phyloP scores from a whole-genome alignment of 495 filamentous ascomycete genomes.

The Physcia stellaris region DNA sequence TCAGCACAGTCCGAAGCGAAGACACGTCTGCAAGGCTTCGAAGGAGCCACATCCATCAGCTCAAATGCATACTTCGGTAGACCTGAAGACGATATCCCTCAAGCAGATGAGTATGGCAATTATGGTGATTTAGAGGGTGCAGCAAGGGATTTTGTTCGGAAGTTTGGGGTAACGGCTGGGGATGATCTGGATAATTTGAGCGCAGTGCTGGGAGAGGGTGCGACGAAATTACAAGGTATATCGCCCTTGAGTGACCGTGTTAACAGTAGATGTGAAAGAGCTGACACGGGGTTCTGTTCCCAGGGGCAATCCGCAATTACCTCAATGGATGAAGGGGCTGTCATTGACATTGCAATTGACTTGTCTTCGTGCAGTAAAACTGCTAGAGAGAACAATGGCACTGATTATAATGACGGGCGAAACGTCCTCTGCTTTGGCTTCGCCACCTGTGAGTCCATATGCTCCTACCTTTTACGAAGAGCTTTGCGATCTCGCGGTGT shows the following conservation, averaged over 20 bases:
- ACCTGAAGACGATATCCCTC: conserved; percentile 51
- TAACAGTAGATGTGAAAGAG: not conserved
- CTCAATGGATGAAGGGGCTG: too few species aligned
- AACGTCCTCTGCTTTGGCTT: too few species aligned
- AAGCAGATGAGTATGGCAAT: conserved; percentile 41
- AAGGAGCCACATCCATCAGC: conserved; percentile 82
- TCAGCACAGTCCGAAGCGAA: conserved; percentile 73
- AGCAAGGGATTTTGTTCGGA: conserved; percentile 85
- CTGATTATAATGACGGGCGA: too few species aligned
- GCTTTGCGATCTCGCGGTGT: too few species aligned
- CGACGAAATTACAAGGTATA: conserved; percentile 62
- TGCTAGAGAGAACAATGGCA: too few species aligned
- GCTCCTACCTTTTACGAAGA: too few species aligned
- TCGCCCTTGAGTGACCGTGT: too few species aligned
- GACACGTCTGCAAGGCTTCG: conserved; percentile 74
- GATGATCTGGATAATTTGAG: conserved; percentile 89
- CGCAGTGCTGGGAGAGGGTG: conserved; percentile 70
- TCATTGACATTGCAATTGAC: too few species aligned
- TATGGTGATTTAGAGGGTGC: conserved; percentile 85
- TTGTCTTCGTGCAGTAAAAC: too few species aligned
- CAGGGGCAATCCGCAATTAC: too few species aligned
- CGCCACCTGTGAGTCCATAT: too few species aligned
- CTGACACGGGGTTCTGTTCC: not conserved
- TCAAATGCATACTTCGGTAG: conserved; percentile 95
- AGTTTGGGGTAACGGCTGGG: conserved; percentile 86